phyloP scores from a whole-genome alignment of 108 stramenopile species.

The Nitzschia sp. region DNA sequence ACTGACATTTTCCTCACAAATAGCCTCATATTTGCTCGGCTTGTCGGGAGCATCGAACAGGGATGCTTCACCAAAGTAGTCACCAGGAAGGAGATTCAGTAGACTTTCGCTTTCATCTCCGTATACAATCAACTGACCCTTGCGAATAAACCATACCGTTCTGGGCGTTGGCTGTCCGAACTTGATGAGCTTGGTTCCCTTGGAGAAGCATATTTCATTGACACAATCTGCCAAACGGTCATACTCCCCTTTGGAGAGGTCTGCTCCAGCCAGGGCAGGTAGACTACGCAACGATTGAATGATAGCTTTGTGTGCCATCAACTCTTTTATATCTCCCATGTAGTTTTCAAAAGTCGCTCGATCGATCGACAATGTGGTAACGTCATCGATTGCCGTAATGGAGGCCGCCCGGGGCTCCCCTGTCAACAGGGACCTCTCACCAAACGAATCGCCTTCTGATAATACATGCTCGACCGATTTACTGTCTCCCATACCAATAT shows the following conservation, averaged over 20 bases:
- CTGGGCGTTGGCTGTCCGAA: constrained; percentile 48
- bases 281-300: constrained; percentile 51
- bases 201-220: constrained; percentile 49
- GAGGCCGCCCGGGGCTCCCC: constrained; percentile 82
- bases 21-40: constrained; percentile 35
- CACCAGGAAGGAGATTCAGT: constrained; percentile 47
- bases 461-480: constrained; percentile 27
- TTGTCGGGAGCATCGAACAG: constrained; percentile 27
- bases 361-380: constrained; percentile 45
- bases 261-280: constrained; percentile 56
- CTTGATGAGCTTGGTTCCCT: constrained; percentile 52
- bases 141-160: constrained; percentile 62
- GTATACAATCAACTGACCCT: constrained; percentile 52
- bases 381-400: constrained; percentile 46
- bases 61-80: constrained; percentile 61
- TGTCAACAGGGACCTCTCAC: constrained; percentile 88
- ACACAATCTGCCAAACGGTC: constrained; percentile 53
- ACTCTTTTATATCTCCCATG: constrained; percentile 44
- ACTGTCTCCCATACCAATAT: constrained; percentile 58
- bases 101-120: constrained; percentile 47
- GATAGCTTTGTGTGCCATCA: constrained; percentile 16
- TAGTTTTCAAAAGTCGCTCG: constrained; percentile 31
- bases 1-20: constrained; percentile 48
- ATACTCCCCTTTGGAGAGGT: constrained; percentile 61
- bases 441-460: constrained; percentile 68